Conservation (phyloP, 805 yeast species). For the Grigorovia jiainica region DNA sequence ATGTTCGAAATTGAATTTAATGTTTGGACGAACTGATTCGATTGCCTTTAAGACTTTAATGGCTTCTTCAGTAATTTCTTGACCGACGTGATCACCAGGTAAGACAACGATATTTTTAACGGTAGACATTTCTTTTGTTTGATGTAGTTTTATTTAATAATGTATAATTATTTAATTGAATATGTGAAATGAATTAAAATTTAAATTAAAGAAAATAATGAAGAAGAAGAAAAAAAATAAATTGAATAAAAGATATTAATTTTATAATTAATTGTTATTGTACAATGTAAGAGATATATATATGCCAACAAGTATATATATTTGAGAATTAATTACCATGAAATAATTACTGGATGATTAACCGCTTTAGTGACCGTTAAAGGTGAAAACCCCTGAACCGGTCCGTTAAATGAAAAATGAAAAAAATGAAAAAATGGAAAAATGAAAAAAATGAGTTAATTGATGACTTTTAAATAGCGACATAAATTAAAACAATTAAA, state of each 20-base stretch:
- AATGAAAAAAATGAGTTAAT: too few relatives aligned
- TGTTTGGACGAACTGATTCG: slow-evolving; percentile 41
- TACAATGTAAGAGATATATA: not conserved
- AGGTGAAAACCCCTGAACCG: not conserved
- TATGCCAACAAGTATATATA: not conserved
- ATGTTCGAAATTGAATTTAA: slow-evolving; percentile 66
- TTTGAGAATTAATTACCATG: too few relatives aligned
- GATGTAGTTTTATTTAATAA: too few relatives aligned
- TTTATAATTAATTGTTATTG: not conserved
- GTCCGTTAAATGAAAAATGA: too few relatives aligned
- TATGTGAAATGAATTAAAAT: not conserved
- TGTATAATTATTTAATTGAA: too few relatives aligned
- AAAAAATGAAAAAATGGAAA: too few relatives aligned
- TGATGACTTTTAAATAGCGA: too few relatives aligned
- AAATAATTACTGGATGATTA: not conserved
- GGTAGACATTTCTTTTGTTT: slow-evolving; percentile 2
- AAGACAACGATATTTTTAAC: slow-evolving; percentile 70
- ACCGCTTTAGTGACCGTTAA: not conserved
- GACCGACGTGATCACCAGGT: slow-evolving; percentile 97
- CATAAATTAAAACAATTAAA: too few relatives aligned
- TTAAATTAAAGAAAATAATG: too few relatives aligned
- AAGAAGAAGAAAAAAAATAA: too few relatives aligned
- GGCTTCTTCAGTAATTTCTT: slow-evolving; percentile 84
- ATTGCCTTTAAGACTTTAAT: slow-evolving; percentile 82
- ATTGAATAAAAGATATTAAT: too few relatives aligned